Conservation (phyloP, 345 rosid species). For the Pistacia integerrima region DNA sequence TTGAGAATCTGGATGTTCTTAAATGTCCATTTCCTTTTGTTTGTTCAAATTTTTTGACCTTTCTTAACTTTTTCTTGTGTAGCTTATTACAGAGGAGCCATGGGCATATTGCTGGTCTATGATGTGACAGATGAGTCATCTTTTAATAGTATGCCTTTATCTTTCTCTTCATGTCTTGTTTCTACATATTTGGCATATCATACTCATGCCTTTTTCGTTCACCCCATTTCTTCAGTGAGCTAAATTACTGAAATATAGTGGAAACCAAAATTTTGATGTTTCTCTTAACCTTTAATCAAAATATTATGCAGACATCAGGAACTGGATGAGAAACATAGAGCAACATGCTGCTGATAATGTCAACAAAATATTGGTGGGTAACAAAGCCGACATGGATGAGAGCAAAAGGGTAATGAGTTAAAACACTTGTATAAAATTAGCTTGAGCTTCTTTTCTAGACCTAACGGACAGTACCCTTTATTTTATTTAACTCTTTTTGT, state of each 20-base stretch:
- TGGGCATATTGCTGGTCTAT: conserved; percentile 89
- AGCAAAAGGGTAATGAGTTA: conserved; percentile 57
- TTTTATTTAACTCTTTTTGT: neutral
- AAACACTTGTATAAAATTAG: neutral
- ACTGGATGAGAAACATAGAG: conserved; percentile 70
- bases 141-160: conserved; percentile 63
- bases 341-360: conserved; percentile 69
- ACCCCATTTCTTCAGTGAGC: neutral
- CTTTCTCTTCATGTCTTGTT: conserved; percentile 5
- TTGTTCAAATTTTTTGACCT: neutral
- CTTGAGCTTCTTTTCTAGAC: neutral
- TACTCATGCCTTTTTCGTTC: neutral
- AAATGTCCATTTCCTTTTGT: neutral
- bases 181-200: neutral
- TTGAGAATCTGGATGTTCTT: neutral
- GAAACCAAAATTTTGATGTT: neutral
- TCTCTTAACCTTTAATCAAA: conserved; percentile 7
- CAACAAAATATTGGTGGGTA: conserved; percentile 64
- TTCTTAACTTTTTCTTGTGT: conserved; percentile 19
- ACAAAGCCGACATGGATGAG: conserved; percentile 75
- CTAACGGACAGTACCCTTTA: neutral
- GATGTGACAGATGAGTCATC: conserved; percentile 95
- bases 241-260: neutral
- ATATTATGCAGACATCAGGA: conserved; percentile 49
- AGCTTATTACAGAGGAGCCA: conserved; percentile 96